Evolutionary conservation across 805 yeast species (phyloP).

Genomic region (Cyberlindnera maritima): DNA sequence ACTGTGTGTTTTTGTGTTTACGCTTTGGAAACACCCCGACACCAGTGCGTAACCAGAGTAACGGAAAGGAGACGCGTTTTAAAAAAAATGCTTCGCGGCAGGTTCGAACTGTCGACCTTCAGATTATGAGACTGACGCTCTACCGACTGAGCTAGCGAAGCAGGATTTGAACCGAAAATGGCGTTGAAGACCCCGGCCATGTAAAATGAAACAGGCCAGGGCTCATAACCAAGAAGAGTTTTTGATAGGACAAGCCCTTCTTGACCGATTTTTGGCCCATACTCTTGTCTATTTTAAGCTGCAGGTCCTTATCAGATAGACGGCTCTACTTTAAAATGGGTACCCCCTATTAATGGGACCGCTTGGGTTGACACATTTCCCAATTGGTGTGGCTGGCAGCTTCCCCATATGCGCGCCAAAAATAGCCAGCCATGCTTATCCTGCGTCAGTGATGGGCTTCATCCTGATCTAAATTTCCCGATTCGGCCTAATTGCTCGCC

Average conservation of each 20-base stretch:
- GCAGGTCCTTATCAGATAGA: no score
- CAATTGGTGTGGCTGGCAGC: conserved; percentile 5
- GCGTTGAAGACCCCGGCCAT: neutral
- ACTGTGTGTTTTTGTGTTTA: conserved; percentile 14
- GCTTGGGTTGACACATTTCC: neutral
- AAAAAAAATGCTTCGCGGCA: conserved; percentile 43
- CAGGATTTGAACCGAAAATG: conserved; percentile 16
- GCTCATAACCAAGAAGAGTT: conserved; percentile 5
- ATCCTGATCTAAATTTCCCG: neutral
- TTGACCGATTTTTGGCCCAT: no score
- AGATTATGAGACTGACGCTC: conserved; percentile 59
- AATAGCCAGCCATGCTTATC: conserved; percentile 3
- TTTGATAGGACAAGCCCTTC: no score
- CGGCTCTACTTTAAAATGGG: no score
- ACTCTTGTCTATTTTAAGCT: no score
- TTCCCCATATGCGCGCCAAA: conserved; percentile 1
- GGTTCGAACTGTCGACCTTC: conserved; percentile 57
- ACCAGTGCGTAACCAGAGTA: conserved; percentile 9
- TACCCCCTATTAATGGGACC: no score
- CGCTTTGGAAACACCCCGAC: conserved; percentile 8
- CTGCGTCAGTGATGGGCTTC: neutral
- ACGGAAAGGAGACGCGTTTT: no score
- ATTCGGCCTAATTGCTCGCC: conserved; percentile 5
- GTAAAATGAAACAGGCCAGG: neutral
- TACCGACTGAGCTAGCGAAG: conserved; percentile 57